These are phyloP conservation scores for Asclepias syriaca DNA, from an alignment of 257 asterid genomes.

Conservation along the genomic window DNA sequence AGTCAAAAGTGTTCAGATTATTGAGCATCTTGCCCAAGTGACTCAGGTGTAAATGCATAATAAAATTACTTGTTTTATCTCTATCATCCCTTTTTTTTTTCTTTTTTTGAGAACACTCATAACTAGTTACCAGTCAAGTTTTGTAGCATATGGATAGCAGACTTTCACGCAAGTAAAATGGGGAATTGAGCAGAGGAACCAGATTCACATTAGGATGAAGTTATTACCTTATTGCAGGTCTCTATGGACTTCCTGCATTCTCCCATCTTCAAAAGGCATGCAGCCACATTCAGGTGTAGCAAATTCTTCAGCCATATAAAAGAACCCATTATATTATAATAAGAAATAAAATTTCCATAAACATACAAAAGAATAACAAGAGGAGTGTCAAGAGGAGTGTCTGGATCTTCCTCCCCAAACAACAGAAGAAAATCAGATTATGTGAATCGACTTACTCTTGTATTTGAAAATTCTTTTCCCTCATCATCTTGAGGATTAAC, in stretches of 20 bases:
- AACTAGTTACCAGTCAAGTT: not conserved
- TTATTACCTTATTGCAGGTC: conserved; percentile 82
- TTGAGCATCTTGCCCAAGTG: not conserved
- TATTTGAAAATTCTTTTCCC: conserved; percentile 86
- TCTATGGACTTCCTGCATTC: conserved; percentile 82
- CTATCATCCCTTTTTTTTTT: not conserved
- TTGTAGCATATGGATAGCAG: not conserved
- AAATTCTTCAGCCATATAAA: conserved; percentile 54
- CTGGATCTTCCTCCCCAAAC: not conserved
- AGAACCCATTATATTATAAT: conserved; percentile 10
- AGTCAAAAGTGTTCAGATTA: not conserved
- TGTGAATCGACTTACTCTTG: conserved; percentile 53
- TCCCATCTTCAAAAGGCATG: conserved; percentile 87
- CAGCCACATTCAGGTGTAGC: conserved; percentile 93
- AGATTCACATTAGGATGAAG: not conserved
- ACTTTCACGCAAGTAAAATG: not conserved
- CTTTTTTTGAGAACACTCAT: not conserved
- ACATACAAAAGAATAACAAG: not conserved
- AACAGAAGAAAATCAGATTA: not conserved
- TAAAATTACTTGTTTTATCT: not conserved
- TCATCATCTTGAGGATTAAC: conserved; percentile 97
- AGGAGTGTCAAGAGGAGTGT: not conserved
- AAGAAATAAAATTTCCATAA: conserved; percentile 6
- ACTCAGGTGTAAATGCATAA: not conserved
- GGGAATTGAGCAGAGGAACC: not conserved